Base-by-base conservation (phyloP, 192 early-diverging fungal genomes). In the Umbelopsis sp. region DNA sequence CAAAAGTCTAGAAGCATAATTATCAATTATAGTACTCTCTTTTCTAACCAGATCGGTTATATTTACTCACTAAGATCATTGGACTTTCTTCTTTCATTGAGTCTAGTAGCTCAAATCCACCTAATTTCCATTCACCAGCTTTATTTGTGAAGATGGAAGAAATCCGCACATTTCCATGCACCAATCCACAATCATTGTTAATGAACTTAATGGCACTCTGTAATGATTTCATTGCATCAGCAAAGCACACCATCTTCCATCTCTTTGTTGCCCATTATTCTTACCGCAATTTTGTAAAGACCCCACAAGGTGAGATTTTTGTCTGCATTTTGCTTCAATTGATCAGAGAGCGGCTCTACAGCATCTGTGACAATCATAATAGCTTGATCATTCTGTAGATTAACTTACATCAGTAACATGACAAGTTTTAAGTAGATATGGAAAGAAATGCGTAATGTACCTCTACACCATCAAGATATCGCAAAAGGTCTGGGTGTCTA, bases 81-180 rank as follows among this genome's bases (percentile, higher is more conserved):
- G 90, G 86, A 44, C 83, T 81, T 45, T 91, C 88, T 70, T 95
- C 92, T 47, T 87, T 92, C 59, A 89, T 74, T 7, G 86, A 88
- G 53, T 89, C 87, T 26, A 94, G 71, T 22, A 91, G 66, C 67
- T 99, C 97, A 44, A 97, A 85, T 3, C 95, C 96, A n/a, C 93
- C 92, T 34, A 99, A 82, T 70, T 90, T 94, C 96, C 96, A 99
- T 78, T 99, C 97, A 53, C 97, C 97, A 10, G 94, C 91, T 67
- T 90, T 88, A 16, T 93, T 98, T 25, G 89, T 91, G 74, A 90
- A 97, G 65, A 99, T 91, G 1, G 93, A 92, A 0, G 84, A 84
- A 8, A 89, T 77, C 10, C 87, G 85, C 54, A 99, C 71, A 81
- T 93, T 95, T 16, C 93, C 97, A 70, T 99, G 97, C 3, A 97